Conservation (phyloP, 2,329 filamentous ascomycete genomes). For the Graphilbum fragrans region DNA sequence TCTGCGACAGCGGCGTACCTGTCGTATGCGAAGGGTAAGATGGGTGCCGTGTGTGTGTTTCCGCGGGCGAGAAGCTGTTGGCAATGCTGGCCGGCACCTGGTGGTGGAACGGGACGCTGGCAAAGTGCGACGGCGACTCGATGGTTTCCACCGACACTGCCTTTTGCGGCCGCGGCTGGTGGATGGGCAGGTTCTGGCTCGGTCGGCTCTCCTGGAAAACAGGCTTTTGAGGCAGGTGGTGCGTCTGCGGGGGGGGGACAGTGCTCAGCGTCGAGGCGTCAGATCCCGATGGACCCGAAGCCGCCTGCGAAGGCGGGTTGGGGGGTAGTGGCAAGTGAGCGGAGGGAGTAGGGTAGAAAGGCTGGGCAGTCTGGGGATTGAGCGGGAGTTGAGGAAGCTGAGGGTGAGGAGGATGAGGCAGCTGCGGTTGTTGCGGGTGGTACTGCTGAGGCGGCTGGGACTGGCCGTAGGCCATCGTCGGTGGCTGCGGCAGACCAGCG, state of each 20-base stretch:
- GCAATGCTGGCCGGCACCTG: conserved; percentile 71
- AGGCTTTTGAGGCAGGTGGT: conserved; percentile 47
- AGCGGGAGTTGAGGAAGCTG: neutral
- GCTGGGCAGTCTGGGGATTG: neutral
- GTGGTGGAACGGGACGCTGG: conserved; percentile 58
- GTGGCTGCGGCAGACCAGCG: neutral
- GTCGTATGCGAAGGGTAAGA: conserved; percentile 62
- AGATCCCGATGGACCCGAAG: neutral
- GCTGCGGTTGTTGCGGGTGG: conserved; percentile 12
- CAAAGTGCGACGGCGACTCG: conserved; percentile 50
- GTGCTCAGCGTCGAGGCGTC: conserved; percentile 33
- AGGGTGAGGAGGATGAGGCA: neutral
- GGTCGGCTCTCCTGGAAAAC: conserved; percentile 43
- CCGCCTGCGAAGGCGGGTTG: too few relatives aligned
- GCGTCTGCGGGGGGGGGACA: conserved; percentile 43
- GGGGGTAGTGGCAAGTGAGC: too few relatives aligned
- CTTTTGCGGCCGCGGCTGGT: conserved; percentile 92
- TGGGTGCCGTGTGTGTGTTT: conserved; percentile 53
- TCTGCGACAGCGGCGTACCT: conserved; percentile 78
- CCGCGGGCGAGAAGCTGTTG: conserved; percentile 29
- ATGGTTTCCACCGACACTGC: conserved; percentile 86
- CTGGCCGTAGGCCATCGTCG: conserved; percentile 1
- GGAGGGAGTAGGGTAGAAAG: conserved; percentile 1
- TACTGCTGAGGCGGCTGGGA: conserved; percentile 6
- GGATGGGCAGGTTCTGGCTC: conserved; percentile 54